Conservation (phyloP, 768 basidiomycete genomes). For the Kwoniella dejecticola region DNA sequence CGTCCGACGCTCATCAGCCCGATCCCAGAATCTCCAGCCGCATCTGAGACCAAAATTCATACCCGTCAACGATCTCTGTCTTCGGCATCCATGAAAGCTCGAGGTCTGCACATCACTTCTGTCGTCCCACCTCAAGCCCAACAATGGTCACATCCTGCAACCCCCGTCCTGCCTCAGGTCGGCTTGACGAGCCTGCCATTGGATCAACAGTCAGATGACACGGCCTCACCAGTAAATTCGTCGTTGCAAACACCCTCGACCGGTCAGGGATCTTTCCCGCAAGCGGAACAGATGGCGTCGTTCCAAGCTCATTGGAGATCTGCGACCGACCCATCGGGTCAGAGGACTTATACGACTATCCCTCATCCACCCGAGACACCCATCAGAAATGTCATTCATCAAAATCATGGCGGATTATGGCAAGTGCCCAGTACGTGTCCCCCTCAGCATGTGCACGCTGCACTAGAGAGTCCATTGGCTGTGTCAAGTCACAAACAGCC, state of each 20-base stretch:
- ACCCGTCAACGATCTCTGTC: constrained; percentile 30
- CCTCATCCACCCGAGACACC: constrained; percentile 1
- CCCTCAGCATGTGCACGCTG: neutral
- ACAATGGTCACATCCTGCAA: constrained; percentile 17
- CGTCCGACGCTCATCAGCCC: neutral
- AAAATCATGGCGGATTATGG: neutral
- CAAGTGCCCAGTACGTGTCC: constrained; percentile 13
- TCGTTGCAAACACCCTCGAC: constrained; percentile 35
- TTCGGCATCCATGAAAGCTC: constrained; percentile 34
- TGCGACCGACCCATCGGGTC: constrained; percentile 29
- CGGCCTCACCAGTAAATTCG: constrained; percentile 29
- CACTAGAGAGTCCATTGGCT: constrained; percentile 15
- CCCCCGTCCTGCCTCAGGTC: constrained; percentile 2
- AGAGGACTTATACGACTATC: constrained; percentile 15
- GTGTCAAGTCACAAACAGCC: neutral
- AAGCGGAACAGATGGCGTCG: constrained; percentile 16
- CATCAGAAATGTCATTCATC: neutral
- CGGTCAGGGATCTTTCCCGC: constrained; percentile 26
- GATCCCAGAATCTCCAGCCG: constrained; percentile 1
- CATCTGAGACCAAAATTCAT: constrained; percentile 15
- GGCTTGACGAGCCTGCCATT: neutral
- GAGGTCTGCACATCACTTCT: constrained; percentile 33
- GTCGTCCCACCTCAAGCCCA: neutral
- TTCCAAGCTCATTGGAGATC: constrained; percentile 20
- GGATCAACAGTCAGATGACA: constrained; percentile 16